These are phyloP conservation scores for Diutina ranongensis DNA, from an alignment of 1,139 yeast species.

Conservation along the genomic window DNA sequence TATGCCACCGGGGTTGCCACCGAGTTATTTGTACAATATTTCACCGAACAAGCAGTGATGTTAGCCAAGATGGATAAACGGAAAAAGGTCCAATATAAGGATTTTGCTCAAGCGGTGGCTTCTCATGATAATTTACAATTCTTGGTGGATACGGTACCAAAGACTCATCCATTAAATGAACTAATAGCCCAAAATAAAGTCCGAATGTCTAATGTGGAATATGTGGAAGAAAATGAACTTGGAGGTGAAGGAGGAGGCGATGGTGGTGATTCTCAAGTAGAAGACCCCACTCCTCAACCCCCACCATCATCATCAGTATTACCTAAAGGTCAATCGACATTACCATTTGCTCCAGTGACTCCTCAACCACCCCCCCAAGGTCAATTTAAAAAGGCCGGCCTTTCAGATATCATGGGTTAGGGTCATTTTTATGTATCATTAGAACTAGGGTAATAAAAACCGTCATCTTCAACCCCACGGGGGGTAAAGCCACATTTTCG, in stretches of 20 bases:
- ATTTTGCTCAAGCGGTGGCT: slow-evolving; percentile 62
- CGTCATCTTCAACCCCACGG: background rate
- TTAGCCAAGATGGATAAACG: slow-evolving; percentile 60
- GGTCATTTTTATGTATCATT: too few relatives aligned
- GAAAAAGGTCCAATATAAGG: slow-evolving; percentile 62
- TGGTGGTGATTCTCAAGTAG: too few relatives aligned
- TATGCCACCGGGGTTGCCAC: slow-evolving; percentile 82
- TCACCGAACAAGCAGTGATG: slow-evolving; percentile 70
- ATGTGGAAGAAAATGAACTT: slow-evolving; percentile 8
- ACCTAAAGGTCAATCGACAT: slow-evolving; percentile 10
- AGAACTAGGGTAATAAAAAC: too few relatives aligned
- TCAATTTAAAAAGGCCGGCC: slow-evolving; percentile 24
- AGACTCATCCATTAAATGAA: slow-evolving; percentile 41
- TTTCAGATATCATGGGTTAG: slow-evolving; percentile 24
- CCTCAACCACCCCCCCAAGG: background rate
- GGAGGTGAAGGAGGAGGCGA: slow-evolving; percentile 9
- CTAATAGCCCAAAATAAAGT: slow-evolving; percentile 37
- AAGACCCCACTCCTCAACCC: slow-evolving; percentile 5
- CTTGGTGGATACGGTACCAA: slow-evolving; percentile 58
- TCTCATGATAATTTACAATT: slow-evolving; percentile 59
- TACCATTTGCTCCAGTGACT: slow-evolving; percentile 7
- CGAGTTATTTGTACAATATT: slow-evolving; percentile 68
- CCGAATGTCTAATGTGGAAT: slow-evolving; percentile 12
- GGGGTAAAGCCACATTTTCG: background rate
- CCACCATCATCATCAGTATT: slow-evolving; percentile 6